A percentile compares a stretch with the other conserved stretches of the same genome.
These are phyloP conservation scores for Colletotrichum spinosum DNA, from an alignment of 2,329 filamentous ascomycete genomes.

Conservation along the genomic window DNA sequence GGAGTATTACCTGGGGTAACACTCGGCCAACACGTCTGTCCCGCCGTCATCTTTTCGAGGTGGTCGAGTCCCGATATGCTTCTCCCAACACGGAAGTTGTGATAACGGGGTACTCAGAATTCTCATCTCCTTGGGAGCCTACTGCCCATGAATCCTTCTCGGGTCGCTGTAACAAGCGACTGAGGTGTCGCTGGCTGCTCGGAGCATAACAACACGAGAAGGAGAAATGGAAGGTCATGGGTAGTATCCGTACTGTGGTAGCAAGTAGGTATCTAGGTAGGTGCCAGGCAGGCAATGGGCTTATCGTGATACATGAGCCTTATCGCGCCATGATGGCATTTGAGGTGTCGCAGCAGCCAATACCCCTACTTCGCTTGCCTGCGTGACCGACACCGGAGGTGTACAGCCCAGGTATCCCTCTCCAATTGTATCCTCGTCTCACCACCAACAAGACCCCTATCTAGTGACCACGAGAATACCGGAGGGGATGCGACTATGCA, in stretches of 20 bases:
- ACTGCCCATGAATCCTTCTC: neutral
- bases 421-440: constrained; percentile 22
- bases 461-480: constrained; percentile 36
- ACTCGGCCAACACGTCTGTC: no score
- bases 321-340: constrained; percentile 39
- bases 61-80: constrained; percentile 3
- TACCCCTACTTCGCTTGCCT: constrained; percentile 24
- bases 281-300: neutral
- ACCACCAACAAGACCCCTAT: constrained; percentile 29
- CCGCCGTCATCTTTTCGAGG: no score
- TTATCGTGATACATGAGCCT: constrained; percentile 38
- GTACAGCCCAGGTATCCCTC: constrained; percentile 35
- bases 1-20: neutral
- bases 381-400: constrained; percentile 33
- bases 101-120: neutral
- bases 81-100: constrained; percentile 32
- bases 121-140: neutral
- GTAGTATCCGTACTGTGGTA: neutral
- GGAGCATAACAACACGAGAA: neutral
- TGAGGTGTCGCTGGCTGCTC: no score
- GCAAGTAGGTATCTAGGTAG: neutral
- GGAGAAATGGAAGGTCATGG: neutral
- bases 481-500: constrained; percentile 35
- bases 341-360: constrained; percentile 26
- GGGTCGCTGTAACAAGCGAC: no score